phyloP scores from a whole-genome alignment of 2,329 filamentous ascomycete genomes.

The Microsporum ferrugineum region DNA sequence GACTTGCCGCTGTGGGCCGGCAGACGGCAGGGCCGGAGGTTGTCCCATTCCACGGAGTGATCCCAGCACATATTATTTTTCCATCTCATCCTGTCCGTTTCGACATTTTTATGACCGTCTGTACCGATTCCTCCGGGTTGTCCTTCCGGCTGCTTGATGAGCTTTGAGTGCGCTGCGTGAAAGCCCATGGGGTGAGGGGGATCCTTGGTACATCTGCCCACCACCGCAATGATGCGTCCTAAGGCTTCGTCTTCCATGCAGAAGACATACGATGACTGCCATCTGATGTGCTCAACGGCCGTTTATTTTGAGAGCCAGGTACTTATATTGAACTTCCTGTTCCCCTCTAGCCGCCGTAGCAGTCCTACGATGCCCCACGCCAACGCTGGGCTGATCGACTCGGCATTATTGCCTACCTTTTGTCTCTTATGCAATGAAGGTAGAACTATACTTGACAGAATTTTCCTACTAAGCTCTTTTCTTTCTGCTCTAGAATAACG shows the following conservation, averaged over 20 bases:
- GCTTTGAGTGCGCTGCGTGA: background rate
- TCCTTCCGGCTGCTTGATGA: background rate
- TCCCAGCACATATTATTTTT: background rate
- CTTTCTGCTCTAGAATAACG: constrained; percentile 57
- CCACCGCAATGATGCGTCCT: constrained; percentile 39
- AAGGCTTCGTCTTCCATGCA: constrained; percentile 65
- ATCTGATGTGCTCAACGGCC: constrained; percentile 85
- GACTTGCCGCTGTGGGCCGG: too few relatives aligned
- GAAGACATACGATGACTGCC: constrained; percentile 96
- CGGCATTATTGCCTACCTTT: background rate
- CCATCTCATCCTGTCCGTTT: background rate
- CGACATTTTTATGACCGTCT: background rate
- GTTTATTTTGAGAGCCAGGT: constrained; percentile 94
- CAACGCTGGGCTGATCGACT: too few relatives aligned
- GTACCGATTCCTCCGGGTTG: background rate
- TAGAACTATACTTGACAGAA: background rate
- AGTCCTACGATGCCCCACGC: too few relatives aligned
- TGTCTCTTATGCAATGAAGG: background rate
- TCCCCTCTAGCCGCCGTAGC: background rate
- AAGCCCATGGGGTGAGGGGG: constrained; percentile 3
- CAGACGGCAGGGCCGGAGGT: too few relatives aligned
- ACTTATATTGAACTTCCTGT: constrained; percentile 15
- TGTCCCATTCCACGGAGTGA: background rate
- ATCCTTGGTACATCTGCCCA: background rate
- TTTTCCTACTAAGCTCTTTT: background rate